Base-by-base conservation (phyloP, 1,139 yeast species). In the Yamadazyma trypodendri region DNA sequence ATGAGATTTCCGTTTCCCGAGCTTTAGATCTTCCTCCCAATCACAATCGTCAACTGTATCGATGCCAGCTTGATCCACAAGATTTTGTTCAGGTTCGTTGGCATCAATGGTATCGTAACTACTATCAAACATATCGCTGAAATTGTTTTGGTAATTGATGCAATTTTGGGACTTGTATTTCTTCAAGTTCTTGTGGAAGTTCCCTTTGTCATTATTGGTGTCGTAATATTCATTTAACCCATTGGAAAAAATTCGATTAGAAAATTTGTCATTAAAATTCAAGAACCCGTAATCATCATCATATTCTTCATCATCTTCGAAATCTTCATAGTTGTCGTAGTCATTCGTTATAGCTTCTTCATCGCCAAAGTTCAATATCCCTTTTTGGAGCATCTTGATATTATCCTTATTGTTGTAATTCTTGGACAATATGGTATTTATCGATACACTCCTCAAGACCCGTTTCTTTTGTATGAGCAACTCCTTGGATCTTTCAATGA, bases 401-500 rank as follows among this genome's bases (percentile, higher is more conserved):
- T 53, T 35, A 38, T 40, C 37, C 39, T 40, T 40, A 17, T 47
- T 42, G 33, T 54, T 52, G 34, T 62, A 61, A 31, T 60, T 57
- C 36, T 62, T 60, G 8, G 67, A 58, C 33, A 67, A 44, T 11
- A 67, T 63, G 2, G 75, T 63, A 45, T 70, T 70, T 34, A 69
- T 68, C 1, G 75, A 68, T 4, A 70, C 77, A 6, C 71, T 62
- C 37, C 77, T 53, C 37, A 72, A 58, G 4, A 71, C 75, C 32
- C 75, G 53, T 43, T 71, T 70, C 51, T 69, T 69, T 42, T 68
- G 66, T 24, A 72, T 68, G 33, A 71, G 56, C 53, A 65, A 52
- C 38, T 69, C 69, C 44, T 60, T 61, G 16, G 72, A 67, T 41
- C 58, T 61, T 46, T 70, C 70, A 31, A 77, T 77, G 45, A 77